Evolutionary conservation across 2,329 filamentous ascomycete genomes (phyloP), one percentile per base, ranked within the genome.

Genomic region (Aspergillus pseudonomiae): DNA sequence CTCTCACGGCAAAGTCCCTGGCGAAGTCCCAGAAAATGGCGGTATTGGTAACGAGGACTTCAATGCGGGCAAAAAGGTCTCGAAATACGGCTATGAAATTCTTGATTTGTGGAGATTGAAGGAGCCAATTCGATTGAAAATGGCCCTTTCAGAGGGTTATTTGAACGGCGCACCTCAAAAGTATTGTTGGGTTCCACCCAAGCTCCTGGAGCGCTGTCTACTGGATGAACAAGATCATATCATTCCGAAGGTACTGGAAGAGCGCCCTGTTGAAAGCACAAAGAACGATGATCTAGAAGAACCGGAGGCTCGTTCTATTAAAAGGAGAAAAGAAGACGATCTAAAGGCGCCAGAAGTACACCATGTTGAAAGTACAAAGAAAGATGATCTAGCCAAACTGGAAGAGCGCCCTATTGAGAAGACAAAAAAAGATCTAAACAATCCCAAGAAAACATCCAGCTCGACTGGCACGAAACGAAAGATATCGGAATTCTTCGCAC

Each of bases 41-140:
- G 85, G 85, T 0, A 63, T 83, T 2, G 85, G 85, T 19, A 88
- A 87, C 63, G 75, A 69, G 2, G 82, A 84, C 12, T 88, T 86
- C 71, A 85, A 85, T 63, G 69, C 74, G 11, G 78, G 78, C 7
- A 74, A 68, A 45, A 74, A 65, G n/a, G 63, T 67, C n/a, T 71
- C 74, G 19, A 80, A 78, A 28, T 85, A 78, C 64, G 86, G 84
- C 4, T 85, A 87, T 69, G 82, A 85, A 68, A 78, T 88, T 52
- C 67, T 81, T 26, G 81, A 89, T 68, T 79, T 90, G 0, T 90
- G 89, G 69, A 82, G 87, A 73, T 80, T 90, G 30, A 88, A 89
- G 68, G 84, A 89, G 71, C 84, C 26, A 30, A 50, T 50, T 26
- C 30, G 24, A 2, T 14, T 50, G 46, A 30, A 50, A 26, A 6